Evolutionary conservation across 345 rosid genomes (phyloP), one percentile per base, ranked within the genome.

Genomic region (Kandelia obovata): DNA sequence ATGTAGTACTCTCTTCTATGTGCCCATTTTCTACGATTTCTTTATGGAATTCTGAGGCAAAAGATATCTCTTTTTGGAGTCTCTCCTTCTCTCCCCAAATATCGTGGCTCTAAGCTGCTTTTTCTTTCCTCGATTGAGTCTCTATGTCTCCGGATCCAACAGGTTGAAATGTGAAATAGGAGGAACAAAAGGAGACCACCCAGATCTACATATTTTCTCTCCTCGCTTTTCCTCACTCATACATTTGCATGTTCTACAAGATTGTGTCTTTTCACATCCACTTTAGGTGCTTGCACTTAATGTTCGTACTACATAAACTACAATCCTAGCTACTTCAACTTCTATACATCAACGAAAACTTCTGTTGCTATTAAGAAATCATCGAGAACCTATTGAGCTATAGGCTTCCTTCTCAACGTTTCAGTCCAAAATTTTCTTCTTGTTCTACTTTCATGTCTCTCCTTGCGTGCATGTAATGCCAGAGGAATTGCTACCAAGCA

Each of bases 231-330:
- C 46, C 65, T 77, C 62, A 68, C 79, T 81, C 88, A 79, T 82
- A 83, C 84, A 83, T 71, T 69, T 81, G 83, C 91, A 86, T 79
- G 88, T 85, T 82, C 85, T 75, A 7, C 77, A 30, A 58, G 21
- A 55, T 55, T 26, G 58, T 30, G 72, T 61, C 77, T 64, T 7
- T 75, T 58, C 66, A 65, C 61, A 53, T 20, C 27, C 7, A 53
- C 74, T 53, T 69, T 5, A 55, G 31, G 64, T 67, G 61, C 69
- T 77, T 74, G 69, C 85, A 83, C 79, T 88, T 83, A 85, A 79
- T 83, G 66, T 82, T 51, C 73, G 49, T 71, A 64, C 71, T 51
- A 64, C 78, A 75, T 32, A 75, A 65, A 53, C 59, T 55, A 43
- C 17, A 31, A 34, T 16, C 62, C 53, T 37, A 71, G 62, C 74